Evolutionary conservation across 805 yeast genomes (phyloP).

Genomic region (Ogataea philodendri): DNA sequence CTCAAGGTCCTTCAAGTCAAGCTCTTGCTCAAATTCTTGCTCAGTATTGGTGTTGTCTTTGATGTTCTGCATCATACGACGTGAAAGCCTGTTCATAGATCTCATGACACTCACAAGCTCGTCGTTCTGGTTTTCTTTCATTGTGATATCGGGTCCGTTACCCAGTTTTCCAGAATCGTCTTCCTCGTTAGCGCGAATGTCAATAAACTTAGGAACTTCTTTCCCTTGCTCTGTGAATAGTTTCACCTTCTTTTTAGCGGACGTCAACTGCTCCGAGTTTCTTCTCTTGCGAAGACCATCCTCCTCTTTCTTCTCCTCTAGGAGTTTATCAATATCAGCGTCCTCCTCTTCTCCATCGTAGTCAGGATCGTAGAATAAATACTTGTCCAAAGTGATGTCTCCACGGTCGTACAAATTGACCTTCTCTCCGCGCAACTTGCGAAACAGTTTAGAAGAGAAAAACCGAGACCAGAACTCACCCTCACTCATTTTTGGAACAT

Average conservation of each 20-base stretch:
- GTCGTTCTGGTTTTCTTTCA: constrained; percentile 61
- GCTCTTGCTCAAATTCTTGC: constrained; percentile 41
- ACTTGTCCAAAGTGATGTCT: constrained; percentile 81
- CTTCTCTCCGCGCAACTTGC: constrained; percentile 86
- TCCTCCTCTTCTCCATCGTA: constrained; percentile 41
- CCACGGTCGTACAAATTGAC: constrained; percentile 73
- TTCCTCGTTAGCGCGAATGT: constrained; percentile 74
- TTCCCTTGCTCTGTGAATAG: constrained; percentile 39
- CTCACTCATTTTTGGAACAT: constrained; percentile 85
- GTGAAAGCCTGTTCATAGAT: constrained; percentile 85
- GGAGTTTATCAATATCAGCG: constrained; percentile 31
- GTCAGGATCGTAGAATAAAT: constrained; percentile 68
- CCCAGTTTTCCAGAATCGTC: constrained; percentile 78
- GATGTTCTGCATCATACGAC: constrained; percentile 67
- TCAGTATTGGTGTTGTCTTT: constrained; percentile 41
- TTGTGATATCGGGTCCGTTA: constrained; percentile 83
- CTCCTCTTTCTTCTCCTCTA: constrained; percentile 37
- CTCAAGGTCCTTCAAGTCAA: constrained; percentile 52
- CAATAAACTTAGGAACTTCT: constrained; percentile 67
- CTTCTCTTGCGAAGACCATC: constrained; percentile 36
- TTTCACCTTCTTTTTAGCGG: constrained; percentile 30
- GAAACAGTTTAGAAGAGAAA: constrained; percentile 83
- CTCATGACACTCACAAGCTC: constrained; percentile 76
- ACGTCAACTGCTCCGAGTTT: constrained; percentile 24
- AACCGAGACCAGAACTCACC: constrained; percentile 96